Conservation (phyloP, 2,329 filamentous ascomycete genomes). For the Simplicillium aogashimaense region DNA sequence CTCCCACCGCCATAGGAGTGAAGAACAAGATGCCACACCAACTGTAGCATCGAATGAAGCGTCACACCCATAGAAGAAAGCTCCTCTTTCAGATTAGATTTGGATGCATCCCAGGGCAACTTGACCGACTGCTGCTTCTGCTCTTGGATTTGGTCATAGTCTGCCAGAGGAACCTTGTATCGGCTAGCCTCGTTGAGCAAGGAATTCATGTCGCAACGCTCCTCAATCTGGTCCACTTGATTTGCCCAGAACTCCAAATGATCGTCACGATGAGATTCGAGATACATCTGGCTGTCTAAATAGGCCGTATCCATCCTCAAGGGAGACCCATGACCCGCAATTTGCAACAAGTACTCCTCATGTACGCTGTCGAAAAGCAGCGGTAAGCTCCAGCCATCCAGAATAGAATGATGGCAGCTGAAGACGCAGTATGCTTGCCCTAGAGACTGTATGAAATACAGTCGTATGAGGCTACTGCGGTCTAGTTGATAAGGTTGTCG, state of each 20-base stretch:
- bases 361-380: constrained; percentile 1
- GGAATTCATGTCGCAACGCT: constrained; percentile 2
- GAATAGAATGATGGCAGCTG: constrained; percentile 1
- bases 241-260: constrained; percentile 1
- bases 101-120: not conserved
- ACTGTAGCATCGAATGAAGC: constrained; percentile 1
- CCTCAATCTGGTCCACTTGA: not conserved
- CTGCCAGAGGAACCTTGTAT: constrained; percentile 1
- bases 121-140: constrained; percentile 1
- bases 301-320: not conserved
- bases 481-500: no score
- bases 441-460: no score
- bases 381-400: constrained; percentile 1
- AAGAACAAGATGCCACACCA: constrained; percentile 2
- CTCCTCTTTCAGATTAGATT: not conserved
- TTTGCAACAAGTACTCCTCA: not conserved
- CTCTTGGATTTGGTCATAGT: not conserved
- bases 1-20: constrained; percentile 1
- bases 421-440: not conserved
- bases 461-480: no score
- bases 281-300: not conserved
- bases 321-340: no score
- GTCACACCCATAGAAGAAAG: not conserved
- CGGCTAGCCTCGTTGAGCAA: constrained; percentile 1
- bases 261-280: not conserved